Percentiles rank a stretch among this genome's conserved stretches.
These are phyloP conservation scores for Vachellia pachyceras DNA, from an alignment of 306 rosid genomes.

Conservation along the genomic window DNA sequence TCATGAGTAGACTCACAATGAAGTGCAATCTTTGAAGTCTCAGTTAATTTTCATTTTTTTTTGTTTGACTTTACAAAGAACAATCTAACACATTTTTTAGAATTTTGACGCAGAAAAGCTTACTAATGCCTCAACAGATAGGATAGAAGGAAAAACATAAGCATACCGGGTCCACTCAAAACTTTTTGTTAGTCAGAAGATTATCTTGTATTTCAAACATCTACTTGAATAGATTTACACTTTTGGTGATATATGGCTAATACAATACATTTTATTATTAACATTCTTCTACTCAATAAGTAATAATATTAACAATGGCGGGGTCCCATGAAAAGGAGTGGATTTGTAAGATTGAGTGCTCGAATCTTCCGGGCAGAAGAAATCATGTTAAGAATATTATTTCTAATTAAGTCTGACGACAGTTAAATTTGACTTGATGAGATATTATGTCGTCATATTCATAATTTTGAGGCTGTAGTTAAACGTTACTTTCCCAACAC, in stretches of 20 bases:
- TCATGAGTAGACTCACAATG: conserved; percentile 30
- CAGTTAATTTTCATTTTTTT: background rate
- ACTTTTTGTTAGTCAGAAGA: background rate
- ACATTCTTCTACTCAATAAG: background rate
- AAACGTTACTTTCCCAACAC: background rate
- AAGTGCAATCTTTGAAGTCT: background rate
- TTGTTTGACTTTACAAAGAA: background rate
- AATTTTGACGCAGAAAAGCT: conserved; percentile 16
- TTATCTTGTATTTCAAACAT: conserved; percentile 16
- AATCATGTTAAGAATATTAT: too few species aligned
- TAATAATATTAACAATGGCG: background rate
- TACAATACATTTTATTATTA: background rate
- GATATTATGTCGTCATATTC: too few species aligned
- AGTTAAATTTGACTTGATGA: too few species aligned
- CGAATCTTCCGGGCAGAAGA: background rate
- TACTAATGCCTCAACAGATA: conserved; percentile 6
- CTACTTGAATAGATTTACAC: background rate
- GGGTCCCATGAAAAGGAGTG: background rate
- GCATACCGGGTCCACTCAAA: background rate
- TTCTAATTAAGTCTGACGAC: too few species aligned
- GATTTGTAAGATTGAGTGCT: background rate
- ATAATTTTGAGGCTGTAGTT: background rate
- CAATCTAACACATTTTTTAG: conserved; percentile 30
- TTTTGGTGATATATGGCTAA: background rate
- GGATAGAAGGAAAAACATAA: conserved; percentile 15